These are phyloP conservation scores for Massariosphaeria phaeospora DNA, from an alignment of 495 filamentous ascomycete species.

Conservation along the genomic window DNA sequence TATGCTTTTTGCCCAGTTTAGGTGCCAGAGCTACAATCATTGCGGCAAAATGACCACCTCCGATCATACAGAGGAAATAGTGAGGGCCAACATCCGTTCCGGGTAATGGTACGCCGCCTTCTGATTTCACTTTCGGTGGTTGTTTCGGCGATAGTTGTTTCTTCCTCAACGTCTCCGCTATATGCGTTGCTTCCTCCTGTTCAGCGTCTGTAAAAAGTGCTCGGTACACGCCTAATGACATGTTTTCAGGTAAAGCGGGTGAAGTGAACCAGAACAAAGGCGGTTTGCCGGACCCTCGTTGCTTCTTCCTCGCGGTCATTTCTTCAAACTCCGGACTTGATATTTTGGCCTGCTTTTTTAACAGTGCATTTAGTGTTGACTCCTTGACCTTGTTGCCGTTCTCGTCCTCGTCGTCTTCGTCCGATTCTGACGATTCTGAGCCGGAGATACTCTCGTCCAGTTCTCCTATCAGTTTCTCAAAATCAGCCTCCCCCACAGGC, in stretches of 20 bases:
- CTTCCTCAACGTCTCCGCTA: slow-evolving; percentile 61
- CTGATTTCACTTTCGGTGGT: slow-evolving; percentile 44
- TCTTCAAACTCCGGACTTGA: slow-evolving; percentile 51
- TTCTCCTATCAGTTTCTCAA: slow-evolving; percentile 75
- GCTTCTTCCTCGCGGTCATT: slow-evolving; percentile 43
- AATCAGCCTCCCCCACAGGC: slow-evolving; percentile 69
- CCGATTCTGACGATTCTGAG: slow-evolving; percentile 55
- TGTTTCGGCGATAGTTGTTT: slow-evolving; percentile 66
- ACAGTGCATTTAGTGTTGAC: slow-evolving; percentile 61
- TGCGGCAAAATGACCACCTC: slow-evolving; percentile 93
- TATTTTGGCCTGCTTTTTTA: slow-evolving; percentile 78
- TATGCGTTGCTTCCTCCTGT: slow-evolving; percentile 55
- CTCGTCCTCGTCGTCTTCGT: slow-evolving; percentile 51
- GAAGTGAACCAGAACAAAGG: slow-evolving; percentile 85
- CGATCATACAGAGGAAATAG: slow-evolving; percentile 96
- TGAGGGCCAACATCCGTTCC: slow-evolving; percentile 61
- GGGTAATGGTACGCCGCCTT: slow-evolving; percentile 49
- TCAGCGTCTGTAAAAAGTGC: slow-evolving; percentile 72
- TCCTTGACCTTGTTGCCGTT: slow-evolving; percentile 45
- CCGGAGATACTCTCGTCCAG: slow-evolving; percentile 90
- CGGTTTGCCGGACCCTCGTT: slow-evolving; percentile 57
- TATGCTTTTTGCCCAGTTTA: slow-evolving; percentile 62
- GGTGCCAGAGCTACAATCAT: slow-evolving; percentile 90
- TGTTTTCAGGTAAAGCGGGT: slow-evolving; percentile 66
- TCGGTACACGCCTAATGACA: slow-evolving; percentile 77